These are phyloP conservation scores for Nothophaeocryptopus gaeumannii DNA, from an alignment of 2,329 filamentous ascomycete species.

Conservation along the genomic window DNA sequence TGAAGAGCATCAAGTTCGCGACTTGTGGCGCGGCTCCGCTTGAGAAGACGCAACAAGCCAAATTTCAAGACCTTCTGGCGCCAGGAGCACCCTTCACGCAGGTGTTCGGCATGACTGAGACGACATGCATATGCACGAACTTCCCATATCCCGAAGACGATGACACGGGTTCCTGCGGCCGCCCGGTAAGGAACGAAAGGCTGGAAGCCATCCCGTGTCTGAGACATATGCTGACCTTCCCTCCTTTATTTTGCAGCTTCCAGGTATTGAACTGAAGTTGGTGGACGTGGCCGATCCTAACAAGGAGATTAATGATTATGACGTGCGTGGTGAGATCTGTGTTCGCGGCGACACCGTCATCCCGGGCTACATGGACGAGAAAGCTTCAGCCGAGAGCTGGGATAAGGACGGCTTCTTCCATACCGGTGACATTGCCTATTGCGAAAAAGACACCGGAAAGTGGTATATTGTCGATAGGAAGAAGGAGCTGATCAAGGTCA, in stretches of 20 bases:
- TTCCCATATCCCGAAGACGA: conserved; percentile 62
- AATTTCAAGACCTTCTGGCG: conserved; percentile 61
- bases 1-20: conserved; percentile 62
- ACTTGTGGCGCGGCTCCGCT: conserved; percentile 77
- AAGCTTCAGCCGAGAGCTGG: conserved; percentile 69
- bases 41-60: conserved; percentile 67
- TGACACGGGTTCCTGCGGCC: conserved; percentile 68
- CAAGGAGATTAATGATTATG: conserved; percentile 64
- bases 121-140: conserved; percentile 65
- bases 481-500: conserved; percentile 54
- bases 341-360: conserved; percentile 73
- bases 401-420: conserved; percentile 60
- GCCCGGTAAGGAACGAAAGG: no score
- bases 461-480: conserved; percentile 80
- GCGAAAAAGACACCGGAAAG: conserved; percentile 77
- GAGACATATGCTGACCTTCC: no score
- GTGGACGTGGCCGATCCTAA: conserved; percentile 60
- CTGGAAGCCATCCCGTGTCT: no score
- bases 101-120: conserved; percentile 44
- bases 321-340: conserved; percentile 75
- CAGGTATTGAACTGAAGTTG: conserved; percentile 63
- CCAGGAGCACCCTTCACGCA: conserved; percentile 32
- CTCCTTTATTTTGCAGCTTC: no score
- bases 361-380: conserved; percentile 71
- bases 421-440: conserved; percentile 59